Conservation (phyloP, 1,284 basidiomycete species). For the Sporisorium sorghi region DNA sequence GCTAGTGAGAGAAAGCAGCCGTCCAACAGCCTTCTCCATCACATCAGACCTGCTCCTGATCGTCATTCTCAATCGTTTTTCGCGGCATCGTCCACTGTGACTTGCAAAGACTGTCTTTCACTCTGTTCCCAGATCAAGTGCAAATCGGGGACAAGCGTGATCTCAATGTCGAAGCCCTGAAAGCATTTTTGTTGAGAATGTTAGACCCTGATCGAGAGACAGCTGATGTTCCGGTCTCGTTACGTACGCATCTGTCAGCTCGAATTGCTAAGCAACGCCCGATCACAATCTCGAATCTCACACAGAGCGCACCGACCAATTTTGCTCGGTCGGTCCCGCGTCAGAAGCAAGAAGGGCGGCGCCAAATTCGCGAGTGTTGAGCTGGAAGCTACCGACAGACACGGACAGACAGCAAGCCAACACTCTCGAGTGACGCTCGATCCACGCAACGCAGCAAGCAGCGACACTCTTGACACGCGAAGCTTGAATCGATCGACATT, state of each 20-base stretch:
- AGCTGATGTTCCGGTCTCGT: background rate
- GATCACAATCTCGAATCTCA: slow-evolving; percentile 28
- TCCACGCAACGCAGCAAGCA: slow-evolving; percentile 6
- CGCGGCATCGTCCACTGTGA: no score
- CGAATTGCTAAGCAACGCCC: slow-evolving; percentile 1
- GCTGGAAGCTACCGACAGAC: slow-evolving; percentile 38
- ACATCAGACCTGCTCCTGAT: no score
- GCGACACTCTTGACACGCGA: slow-evolving; percentile 14
- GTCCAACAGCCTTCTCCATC: no score
- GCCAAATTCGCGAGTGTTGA: slow-evolving; percentile 25
- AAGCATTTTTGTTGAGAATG: background rate
- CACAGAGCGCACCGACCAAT: slow-evolving; percentile 45
- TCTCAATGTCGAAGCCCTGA: background rate
- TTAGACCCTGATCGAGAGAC: background rate
- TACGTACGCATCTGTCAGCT: slow-evolving; percentile 23
- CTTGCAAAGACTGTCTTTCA: no score
- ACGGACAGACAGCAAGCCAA: slow-evolving; percentile 1
- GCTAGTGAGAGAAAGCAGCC: background rate
- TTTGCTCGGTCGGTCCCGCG: slow-evolving; percentile 17
- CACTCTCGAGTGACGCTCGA: slow-evolving; percentile 6
- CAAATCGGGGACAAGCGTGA: background rate
- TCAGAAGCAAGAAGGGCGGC: slow-evolving; percentile 4
- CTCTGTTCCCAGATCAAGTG: background rate
- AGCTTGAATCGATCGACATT: slow-evolving; percentile 8
- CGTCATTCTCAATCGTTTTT: no score